Conservation (phyloP, 441 rosid species). For the Cnidoscolus chayamansa region DNA sequence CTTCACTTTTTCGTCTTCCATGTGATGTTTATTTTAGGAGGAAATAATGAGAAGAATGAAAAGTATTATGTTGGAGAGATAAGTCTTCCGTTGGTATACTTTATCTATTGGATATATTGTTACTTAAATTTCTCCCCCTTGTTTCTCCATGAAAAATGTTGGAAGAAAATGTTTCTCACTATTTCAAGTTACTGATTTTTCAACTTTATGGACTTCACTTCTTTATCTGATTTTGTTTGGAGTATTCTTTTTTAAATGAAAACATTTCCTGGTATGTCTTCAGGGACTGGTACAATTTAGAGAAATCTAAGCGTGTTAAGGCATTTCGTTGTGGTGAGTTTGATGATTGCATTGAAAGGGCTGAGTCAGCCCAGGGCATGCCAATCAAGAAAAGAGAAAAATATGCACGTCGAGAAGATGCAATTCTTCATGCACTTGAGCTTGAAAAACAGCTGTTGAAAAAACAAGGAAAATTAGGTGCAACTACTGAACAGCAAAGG, state of each 20-base stretch:
- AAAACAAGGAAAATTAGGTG: constrained; percentile 50
- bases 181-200: constrained; percentile 2
- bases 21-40: not conserved
- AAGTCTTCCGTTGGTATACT: not conserved
- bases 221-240: constrained; percentile 7
- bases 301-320: constrained; percentile 96
- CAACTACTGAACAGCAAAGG: constrained; percentile 30
- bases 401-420: constrained; percentile 99
- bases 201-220: not conserved
- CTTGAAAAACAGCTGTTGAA: constrained; percentile 72
- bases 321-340: constrained; percentile 98
- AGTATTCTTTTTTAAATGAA: not conserved
- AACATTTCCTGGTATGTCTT: constrained; percentile 16
- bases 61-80: not conserved
- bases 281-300: constrained; percentile 99
- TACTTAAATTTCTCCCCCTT: not conserved
- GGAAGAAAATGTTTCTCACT: not conserved
- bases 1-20: not conserved
- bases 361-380: constrained; percentile 70
- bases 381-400: constrained; percentile 95
- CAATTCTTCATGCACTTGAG: constrained; percentile 97
- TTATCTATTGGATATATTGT: not conserved
- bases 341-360: constrained; percentile 91
- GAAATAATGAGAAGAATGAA: not conserved
- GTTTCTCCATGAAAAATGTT: not conserved